Base-by-base conservation (phyloP, 2,329 filamentous ascomycete genomes). In the Clonostachys chloroleuca region DNA sequence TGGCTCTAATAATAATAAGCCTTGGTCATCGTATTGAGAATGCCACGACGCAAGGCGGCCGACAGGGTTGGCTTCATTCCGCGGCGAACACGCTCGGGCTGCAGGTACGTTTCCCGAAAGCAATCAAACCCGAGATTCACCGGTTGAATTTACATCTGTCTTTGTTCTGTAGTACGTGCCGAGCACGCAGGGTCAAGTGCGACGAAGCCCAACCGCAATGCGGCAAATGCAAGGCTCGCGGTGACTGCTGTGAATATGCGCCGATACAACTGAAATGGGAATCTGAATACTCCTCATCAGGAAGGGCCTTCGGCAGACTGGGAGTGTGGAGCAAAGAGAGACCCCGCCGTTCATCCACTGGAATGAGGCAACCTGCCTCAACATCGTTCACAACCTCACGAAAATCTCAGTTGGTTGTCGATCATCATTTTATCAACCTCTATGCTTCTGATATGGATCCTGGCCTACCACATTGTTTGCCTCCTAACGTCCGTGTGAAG, bases 141-240 rank as follows among this genome's bases (percentile, higher is more conserved):
- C 14, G 34, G 35, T 18, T 36, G 14, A 14, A 17, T 9, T n/a
- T 36, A 16, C 36, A 34, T 24, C 6, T 10, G n/a, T 33, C 35
- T n/a, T 24, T 12, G n/a, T 35, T 35, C 14, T 3, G n/a, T 51
- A 59, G 44, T 20, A 42, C 42, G 12, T 51, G 49, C 24, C 47
- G 49, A 16, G 33, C 44, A 13, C 49, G 49, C 14, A 51, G 47
- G 34, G 47, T 51, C 39, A 51, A 49, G n/a, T 51, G 49, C 40
- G 49, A 51, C 36, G 47, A 49, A 20, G 37, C 47, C 10, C 37
- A 40, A 10, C 47, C 47, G 30, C 16, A 46, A 7, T 49, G 47
- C 34, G 17, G 34, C 13, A 49, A 49, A 12, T 49, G 47, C 18
- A 16, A 35, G 17, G 34, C 37, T 18, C 43, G 47, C 5, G 47